Evolutionary conservation across 2,329 filamentous ascomycete species (phyloP).

Genomic region (Mariannaea sp.): DNA sequence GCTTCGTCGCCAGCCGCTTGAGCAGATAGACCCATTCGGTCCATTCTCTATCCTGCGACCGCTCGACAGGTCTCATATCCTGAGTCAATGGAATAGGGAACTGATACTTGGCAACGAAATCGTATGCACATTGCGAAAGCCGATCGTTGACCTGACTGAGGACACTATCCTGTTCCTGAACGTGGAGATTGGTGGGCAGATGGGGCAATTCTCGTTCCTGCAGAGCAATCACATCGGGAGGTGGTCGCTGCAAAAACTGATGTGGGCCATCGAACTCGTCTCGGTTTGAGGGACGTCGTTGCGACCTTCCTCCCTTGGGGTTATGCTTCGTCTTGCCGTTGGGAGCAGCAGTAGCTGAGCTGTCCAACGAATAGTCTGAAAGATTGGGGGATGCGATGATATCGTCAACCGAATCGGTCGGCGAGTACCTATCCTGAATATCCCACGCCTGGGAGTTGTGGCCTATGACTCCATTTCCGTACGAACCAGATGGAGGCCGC

Average conservation of each 20-base stretch:
- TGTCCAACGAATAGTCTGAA: conserved; percentile 65
- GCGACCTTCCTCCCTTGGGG: conserved; percentile 55
- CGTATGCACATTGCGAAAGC: conserved; percentile 82
- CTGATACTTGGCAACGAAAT: conserved; percentile 90
- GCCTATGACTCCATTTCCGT: conserved; percentile 36
- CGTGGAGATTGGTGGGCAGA: conserved; percentile 79
- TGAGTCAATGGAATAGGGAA: conserved; percentile 85
- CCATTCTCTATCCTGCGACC: conserved; percentile 81
- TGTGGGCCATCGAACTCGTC: conserved; percentile 91
- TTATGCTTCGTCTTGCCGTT: conserved; percentile 51
- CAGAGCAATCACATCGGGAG: conserved; percentile 71
- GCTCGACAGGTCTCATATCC: conserved; percentile 77
- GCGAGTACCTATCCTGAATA: conserved; percentile 57
- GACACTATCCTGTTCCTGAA: conserved; percentile 84
- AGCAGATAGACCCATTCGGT: conserved; percentile 90
- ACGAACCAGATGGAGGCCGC: conserved; percentile 49
- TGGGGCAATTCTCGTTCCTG: conserved; percentile 82
- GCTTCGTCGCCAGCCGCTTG: conserved; percentile 83
- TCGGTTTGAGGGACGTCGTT: conserved; percentile 76
- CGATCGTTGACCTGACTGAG: conserved; percentile 82
- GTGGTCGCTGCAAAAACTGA: conserved; percentile 76
- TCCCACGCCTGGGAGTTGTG: conserved; percentile 54
- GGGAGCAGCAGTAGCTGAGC: conserved; percentile 46
- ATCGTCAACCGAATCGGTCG: conserved; percentile 63
- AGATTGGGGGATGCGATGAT: conserved; percentile 61